Evolutionary conservation across 208 protist species (phyloP), one percentile per base, ranked within the genome.

Genomic region (Acanthamoeba culbertsoni): DNA sequence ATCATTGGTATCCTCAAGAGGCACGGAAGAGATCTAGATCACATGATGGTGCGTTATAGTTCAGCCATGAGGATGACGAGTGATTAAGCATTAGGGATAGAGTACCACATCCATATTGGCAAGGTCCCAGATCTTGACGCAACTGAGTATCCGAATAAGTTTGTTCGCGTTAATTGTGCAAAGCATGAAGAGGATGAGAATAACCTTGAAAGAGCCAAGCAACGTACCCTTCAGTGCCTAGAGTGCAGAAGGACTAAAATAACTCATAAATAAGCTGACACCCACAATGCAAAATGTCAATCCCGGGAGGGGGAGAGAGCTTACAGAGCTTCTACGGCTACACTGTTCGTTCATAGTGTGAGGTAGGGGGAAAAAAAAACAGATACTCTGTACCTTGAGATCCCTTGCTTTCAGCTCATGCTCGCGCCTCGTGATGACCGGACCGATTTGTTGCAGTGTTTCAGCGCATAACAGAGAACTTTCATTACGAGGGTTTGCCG

Each of bases 211-310:
- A 33, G 42, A 40, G 43, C 10, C 23, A 42, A 20, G 51, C 23
- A 75, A 10, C 68, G 2, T 84, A 84, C 73, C 73, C 73, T 55
- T 84, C 73, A 33, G 28, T 84, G 3, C 73, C 73, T 84, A 84
- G n/a, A 12, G 73, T 84, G 40, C 73, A 84, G 43, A 84, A 55
- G 20, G 73, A 84, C 73, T 84, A 43, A 43, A 37, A 75, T n/a
- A 5, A 14, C 23, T 28, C 14, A 16, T 31, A 65, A n/a, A n/a
- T 26, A n/a, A n/a, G n/a, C n/a, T n/a, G n/a, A n/a, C n/a, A n/a
- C n/a, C n/a, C n/a, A n/a, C n/a, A n/a, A n/a, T n/a, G n/a, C n/a
- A n/a, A n/a, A n/a, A n/a, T n/a, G n/a, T n/a, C n/a, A n/a, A n/a
- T n/a, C n/a, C n/a, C n/a, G n/a, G n/a, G n/a, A 59, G 51, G 23